phyloP scores from a whole-genome alignment of 305 asterid genomes.

The Andrographis paniculata region DNA sequence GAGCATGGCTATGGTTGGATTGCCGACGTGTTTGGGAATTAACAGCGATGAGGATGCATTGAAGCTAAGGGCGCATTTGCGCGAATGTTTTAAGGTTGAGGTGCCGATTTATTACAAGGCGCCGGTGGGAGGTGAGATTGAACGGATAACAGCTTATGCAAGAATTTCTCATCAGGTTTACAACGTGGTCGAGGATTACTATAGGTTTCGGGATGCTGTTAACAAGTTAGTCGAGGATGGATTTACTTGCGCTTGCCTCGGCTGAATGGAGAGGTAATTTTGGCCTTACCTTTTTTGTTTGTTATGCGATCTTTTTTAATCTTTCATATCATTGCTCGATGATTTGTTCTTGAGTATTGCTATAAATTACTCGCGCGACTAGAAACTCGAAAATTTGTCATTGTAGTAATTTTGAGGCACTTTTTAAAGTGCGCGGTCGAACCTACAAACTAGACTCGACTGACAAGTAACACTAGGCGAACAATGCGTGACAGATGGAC shows the following conservation, averaged over 20 bases:
- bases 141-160: conserved; percentile 55
- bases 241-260: conserved; percentile 38
- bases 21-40: conserved; percentile 65
- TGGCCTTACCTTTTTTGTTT: background rate
- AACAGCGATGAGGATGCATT: conserved; percentile 38
- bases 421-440: too few species aligned
- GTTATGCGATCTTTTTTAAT: too few species aligned
- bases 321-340: too few species aligned
- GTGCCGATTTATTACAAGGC: conserved; percentile 62
- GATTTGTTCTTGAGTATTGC: too few species aligned
- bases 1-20: conserved; percentile 88
- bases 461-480: too few species aligned
- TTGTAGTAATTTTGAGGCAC: too few species aligned
- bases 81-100: conserved; percentile 52
- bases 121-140: conserved; percentile 43
- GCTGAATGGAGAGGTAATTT: conserved; percentile 28
- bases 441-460: too few species aligned
- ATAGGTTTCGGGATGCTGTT: conserved; percentile 65
- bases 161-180: conserved; percentile 93
- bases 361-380: too few species aligned
- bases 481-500: too few species aligned
- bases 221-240: conserved; percentile 41
- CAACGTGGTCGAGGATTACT: conserved; percentile 56
- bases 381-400: too few species aligned
- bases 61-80: conserved; percentile 55